Conservation (phyloP, 2,329 filamentous ascomycete genomes). For the Simplicillium aogashimaense region DNA sequence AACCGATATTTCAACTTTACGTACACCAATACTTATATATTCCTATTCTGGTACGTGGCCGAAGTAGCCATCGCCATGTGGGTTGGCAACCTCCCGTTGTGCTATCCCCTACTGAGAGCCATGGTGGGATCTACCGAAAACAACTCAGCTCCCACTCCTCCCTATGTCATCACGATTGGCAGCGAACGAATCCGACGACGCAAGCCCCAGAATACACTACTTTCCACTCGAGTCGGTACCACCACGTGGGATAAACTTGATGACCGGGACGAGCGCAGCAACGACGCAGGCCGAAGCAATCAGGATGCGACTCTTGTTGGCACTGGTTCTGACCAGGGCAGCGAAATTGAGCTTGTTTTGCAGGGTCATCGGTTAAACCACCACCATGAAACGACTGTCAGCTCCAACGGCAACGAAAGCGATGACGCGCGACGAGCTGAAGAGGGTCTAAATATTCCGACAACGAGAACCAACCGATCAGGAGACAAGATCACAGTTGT, state of each 20-base stretch:
- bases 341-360: constrained; percentile 18
- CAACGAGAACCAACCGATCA: constrained; percentile 1
- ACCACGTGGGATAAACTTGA: constrained; percentile 20
- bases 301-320: background rate
- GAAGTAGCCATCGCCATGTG: constrained; percentile 50
- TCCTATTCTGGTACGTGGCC: constrained; percentile 51
- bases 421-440: background rate
- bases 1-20: constrained; percentile 54
- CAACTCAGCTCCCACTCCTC: constrained; percentile 13
- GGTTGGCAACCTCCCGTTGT: constrained; percentile 51
- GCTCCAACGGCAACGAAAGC: constrained; percentile 2
- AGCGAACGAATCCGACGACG: constrained; percentile 4
- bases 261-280: constrained; percentile 6
- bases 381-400: constrained; percentile 8
- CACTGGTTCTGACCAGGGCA: constrained; percentile 11
- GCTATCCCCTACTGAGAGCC: constrained; percentile 44
- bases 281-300: background rate
- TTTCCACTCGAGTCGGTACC: constrained; percentile 10
- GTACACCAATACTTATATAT: constrained; percentile 42
- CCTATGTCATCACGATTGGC: constrained; percentile 10
- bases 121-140: constrained; percentile 16
- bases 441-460: background rate
- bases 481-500: constrained; percentile 16
- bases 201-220: constrained; percentile 7
- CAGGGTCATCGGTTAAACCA: constrained; percentile 6